phyloP scores from a whole-genome alignment of 176 grass and related monocot genomes.

The Areca catechu region DNA sequence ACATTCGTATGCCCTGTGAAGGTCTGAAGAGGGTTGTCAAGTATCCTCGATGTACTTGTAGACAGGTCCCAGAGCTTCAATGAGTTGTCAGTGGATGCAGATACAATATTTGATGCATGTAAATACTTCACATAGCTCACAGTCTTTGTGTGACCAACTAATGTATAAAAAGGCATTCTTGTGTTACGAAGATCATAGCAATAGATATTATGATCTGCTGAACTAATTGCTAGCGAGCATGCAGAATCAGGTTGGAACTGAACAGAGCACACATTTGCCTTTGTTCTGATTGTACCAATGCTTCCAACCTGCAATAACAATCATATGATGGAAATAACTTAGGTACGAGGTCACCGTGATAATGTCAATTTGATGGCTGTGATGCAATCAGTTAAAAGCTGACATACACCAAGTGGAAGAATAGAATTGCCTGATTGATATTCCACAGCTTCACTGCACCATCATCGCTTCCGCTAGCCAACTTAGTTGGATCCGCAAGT shows the following conservation, averaged over 20 bases:
- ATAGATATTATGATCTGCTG: slow-evolving; percentile 93
- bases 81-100: slow-evolving; percentile 80
- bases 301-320: slow-evolving; percentile 71
- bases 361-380: slow-evolving; percentile 34
- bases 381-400: slow-evolving; percentile 51
- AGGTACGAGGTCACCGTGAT: background rate
- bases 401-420: slow-evolving; percentile 73
- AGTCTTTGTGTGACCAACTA: slow-evolving; percentile 78
- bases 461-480: slow-evolving; percentile 94
- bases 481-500: slow-evolving; percentile 79
- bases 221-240: slow-evolving; percentile 65
- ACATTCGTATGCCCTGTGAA: slow-evolving; percentile 90
- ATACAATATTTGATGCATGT: slow-evolving; percentile 61
- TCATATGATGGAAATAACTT: slow-evolving; percentile 23
- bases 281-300: slow-evolving; percentile 81
- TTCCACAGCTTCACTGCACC: slow-evolving; percentile 94
- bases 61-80: slow-evolving; percentile 91
- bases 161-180: slow-evolving; percentile 54
- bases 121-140: slow-evolving; percentile 97
- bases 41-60: slow-evolving; percentile 29
- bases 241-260: slow-evolving; percentile 87
- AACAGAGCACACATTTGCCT: slow-evolving; percentile 92
- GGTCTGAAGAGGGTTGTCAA: slow-evolving; percentile 69
- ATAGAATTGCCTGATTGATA: slow-evolving; percentile 99
- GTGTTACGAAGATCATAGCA: slow-evolving; percentile 91